These are phyloP conservation scores for Trametes maxima DNA, from an alignment of 768 basidiomycete genomes.

Conservation along the genomic window DNA sequence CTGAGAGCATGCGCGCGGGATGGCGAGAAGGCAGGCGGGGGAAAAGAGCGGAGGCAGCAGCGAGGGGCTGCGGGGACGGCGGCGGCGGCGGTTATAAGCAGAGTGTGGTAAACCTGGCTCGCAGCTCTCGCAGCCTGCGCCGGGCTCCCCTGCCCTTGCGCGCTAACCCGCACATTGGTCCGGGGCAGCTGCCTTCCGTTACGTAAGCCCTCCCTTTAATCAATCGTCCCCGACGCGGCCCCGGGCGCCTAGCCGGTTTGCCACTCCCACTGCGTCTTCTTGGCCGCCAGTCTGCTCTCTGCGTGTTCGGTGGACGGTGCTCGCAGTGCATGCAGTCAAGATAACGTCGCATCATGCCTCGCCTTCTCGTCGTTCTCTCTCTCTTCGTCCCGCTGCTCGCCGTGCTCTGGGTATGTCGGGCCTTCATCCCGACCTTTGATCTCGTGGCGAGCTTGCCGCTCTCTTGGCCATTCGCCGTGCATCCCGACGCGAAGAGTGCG, in stretches of 20 bases:
- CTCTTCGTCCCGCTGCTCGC: conserved; percentile 23
- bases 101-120: background rate
- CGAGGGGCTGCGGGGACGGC: background rate
- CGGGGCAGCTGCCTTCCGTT: background rate
- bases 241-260: background rate
- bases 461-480: conserved; percentile 29
- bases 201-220: background rate
- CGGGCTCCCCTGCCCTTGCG: background rate
- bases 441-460: conserved; percentile 23
- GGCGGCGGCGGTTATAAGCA: background rate
- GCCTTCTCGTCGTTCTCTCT: conserved; percentile 22
- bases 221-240: background rate
- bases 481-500: conserved; percentile 23
- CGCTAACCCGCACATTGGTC: background rate
- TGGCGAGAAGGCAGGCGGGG: background rate
- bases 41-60: conserved; percentile 4
- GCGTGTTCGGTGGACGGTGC: background rate
- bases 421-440: conserved; percentile 22
- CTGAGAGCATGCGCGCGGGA: background rate
- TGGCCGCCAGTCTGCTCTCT: background rate
- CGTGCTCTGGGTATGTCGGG: conserved; percentile 24
- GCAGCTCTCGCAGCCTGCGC: no score
- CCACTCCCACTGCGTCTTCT: no score
- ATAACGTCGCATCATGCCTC: conserved; percentile 12
- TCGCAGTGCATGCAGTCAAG: background rate